Evolutionary conservation across 2,329 filamentous ascomycete species (phyloP).

Genomic region (Trichoderma guizhouense): DNA sequence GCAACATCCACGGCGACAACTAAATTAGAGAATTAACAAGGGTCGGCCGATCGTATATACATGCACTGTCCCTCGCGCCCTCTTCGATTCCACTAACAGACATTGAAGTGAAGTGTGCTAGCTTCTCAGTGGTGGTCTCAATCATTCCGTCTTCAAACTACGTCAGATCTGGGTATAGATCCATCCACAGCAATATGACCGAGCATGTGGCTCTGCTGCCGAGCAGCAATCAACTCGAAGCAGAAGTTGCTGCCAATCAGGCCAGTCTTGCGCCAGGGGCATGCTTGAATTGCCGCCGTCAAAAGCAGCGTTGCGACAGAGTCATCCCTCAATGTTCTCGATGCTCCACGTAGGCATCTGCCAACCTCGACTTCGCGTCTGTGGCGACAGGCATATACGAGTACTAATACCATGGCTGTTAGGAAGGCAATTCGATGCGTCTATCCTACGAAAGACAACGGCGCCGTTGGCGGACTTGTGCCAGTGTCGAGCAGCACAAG

Average conservation of each 20-base stretch:
- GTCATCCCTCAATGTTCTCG: not conserved
- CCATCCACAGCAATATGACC: not conserved
- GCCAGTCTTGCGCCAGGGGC: not conserved
- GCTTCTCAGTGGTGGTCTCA: not conserved
- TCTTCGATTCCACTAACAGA: not conserved
- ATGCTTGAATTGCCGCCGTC: slow-evolving; percentile 1
- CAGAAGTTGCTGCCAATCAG: not conserved
- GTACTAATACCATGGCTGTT: not conserved
- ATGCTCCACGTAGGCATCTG: not conserved
- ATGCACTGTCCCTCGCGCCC: not conserved
- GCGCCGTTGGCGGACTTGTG: not conserved
- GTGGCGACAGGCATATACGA: not conserved
- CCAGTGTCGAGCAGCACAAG: not conserved
- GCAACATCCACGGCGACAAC: not conserved
- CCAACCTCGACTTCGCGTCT: no score
- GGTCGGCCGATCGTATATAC: slow-evolving; percentile 2
- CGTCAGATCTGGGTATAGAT: not conserved
- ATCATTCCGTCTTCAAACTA: not conserved
- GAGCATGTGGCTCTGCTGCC: not conserved
- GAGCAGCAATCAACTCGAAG: not conserved
- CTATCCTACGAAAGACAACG: not conserved
- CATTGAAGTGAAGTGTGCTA: not conserved
- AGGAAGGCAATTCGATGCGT: slow-evolving; percentile 5
- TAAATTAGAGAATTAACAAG: not conserved
- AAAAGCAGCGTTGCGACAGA: slow-evolving; percentile 9